These are phyloP conservation scores for Penicillium paxilli DNA, from an alignment of 495 filamentous ascomycete genomes.

Conservation along the genomic window DNA sequence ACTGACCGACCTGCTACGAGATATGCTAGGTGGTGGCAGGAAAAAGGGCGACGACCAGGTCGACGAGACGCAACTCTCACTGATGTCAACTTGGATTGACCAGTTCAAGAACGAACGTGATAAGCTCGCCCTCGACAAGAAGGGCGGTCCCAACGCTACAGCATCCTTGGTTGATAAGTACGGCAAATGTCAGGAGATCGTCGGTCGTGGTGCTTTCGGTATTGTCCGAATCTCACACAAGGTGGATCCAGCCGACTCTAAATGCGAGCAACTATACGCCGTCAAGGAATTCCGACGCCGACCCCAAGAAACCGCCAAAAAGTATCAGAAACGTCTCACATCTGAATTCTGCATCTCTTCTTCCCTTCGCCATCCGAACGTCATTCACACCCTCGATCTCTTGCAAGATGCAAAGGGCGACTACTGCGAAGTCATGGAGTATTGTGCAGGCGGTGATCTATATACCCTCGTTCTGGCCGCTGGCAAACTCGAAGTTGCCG, in stretches of 20 bases:
- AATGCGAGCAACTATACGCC: conserved; percentile 87
- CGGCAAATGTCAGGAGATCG: conserved; percentile 96
- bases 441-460: conserved; percentile 93
- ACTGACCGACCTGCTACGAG: conserved; percentile 84
- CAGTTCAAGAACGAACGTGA: conserved; percentile 88
- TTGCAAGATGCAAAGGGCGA: conserved; percentile 95
- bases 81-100: conserved; percentile 96
- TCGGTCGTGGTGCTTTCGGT: conserved; percentile 96
- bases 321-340: conserved; percentile 97
- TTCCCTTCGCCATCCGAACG: conserved; percentile 92
- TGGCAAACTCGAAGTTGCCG: conserved; percentile 86
- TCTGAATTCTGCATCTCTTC: conserved; percentile 99
- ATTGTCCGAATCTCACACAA: conserved; percentile 99
- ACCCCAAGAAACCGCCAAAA: conserved; percentile 90
- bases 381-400: conserved; percentile 96
- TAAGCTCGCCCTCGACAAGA: conserved; percentile 71
- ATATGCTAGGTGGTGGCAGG: conserved; percentile 73
- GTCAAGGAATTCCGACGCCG: conserved; percentile 97
- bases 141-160: conserved; percentile 72
- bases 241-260: conserved; percentile 75
- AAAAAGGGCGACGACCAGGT: conserved; percentile 65
- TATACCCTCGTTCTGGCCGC: conserved; percentile 93
- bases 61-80: conserved; percentile 80
- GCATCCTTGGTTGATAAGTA: conserved; percentile 92
- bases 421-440: conserved; percentile 99